These are phyloP conservation scores for Colletotrichum sansevieriae DNA, from an alignment of 2,329 filamentous ascomycete species.

Conservation along the genomic window DNA sequence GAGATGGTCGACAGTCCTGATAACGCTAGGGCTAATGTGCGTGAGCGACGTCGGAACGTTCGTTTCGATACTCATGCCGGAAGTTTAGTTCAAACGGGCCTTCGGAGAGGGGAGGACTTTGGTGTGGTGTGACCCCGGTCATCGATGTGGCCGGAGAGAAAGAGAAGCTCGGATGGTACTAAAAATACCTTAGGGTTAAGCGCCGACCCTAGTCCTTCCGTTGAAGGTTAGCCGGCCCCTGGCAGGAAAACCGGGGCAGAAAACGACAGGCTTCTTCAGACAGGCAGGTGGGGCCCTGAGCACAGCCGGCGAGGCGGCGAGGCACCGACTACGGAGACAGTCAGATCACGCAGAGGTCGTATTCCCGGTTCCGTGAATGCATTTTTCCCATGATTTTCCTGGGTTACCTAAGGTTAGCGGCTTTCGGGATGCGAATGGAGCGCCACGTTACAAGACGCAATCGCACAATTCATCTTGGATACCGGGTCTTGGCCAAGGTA, in stretches of 20 bases:
- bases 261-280: constrained; percentile 12
- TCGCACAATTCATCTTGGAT: too few relatives aligned
- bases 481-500: too few relatives aligned
- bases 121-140: constrained; percentile 11
- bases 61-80: constrained; percentile 26
- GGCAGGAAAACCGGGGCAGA: constrained; percentile 12
- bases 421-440: too few relatives aligned
- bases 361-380: too few relatives aligned
- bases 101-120: constrained; percentile 9
- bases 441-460: too few relatives aligned
- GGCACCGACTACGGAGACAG: background rate
- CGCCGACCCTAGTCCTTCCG: constrained; percentile 32
- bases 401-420: too few relatives aligned
- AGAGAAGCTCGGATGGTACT: constrained; percentile 18
- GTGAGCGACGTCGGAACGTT: constrained; percentile 24
- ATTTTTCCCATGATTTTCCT: too few relatives aligned
- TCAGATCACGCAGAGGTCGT: too few relatives aligned
- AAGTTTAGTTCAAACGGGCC: constrained; percentile 27
- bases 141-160: constrained; percentile 23
- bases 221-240: constrained; percentile 24
- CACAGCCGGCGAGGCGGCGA: constrained; percentile 11
- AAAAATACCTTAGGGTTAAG: constrained; percentile 40
- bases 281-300: background rate
- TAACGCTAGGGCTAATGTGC: constrained; percentile 15
- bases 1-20: background rate